Conservation (phyloP, 371 early-diverging fungal genomes). For the Zopfochytrium polystomum region DNA sequence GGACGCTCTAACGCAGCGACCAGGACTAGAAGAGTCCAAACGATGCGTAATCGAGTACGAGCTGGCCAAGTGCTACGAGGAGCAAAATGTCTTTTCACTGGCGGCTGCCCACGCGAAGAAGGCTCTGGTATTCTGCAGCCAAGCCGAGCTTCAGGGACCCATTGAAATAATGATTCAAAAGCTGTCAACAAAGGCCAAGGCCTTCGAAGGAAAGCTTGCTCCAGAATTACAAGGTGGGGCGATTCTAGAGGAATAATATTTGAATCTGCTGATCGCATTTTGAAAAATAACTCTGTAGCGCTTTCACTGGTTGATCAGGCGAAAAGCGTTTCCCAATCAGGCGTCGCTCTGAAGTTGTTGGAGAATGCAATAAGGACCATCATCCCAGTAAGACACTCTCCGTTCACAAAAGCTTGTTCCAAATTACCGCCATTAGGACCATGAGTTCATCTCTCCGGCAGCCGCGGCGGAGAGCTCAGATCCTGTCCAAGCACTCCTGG, state of each 20-base stretch:
- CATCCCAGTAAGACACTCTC: slow-evolving; percentile 3
- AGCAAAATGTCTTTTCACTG: slow-evolving; percentile 27
- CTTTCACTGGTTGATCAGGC: slow-evolving; percentile 30
- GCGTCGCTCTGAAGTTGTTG: slow-evolving; percentile 17
- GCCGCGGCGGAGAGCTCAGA: slow-evolving; percentile 2
- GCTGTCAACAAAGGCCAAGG: slow-evolving; percentile 31
- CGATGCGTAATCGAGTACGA: slow-evolving; percentile 20
- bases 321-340: slow-evolving; percentile 19
- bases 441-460: slow-evolving; percentile 22
- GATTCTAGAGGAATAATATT: neutral
- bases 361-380: slow-evolving; percentile 26
- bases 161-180: slow-evolving; percentile 25
- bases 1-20: slow-evolving; percentile 2
- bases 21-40: slow-evolving; percentile 4
- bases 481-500: slow-evolving; percentile 6
- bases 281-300: slow-evolving; percentile 6
- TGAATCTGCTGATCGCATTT: neutral
- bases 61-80: slow-evolving; percentile 27
- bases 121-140: slow-evolving; percentile 12
- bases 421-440: slow-evolving; percentile 14
- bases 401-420: neutral
- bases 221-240: slow-evolving; percentile 25
- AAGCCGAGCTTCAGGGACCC: slow-evolving; percentile 9
- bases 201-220: slow-evolving; percentile 29
- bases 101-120: slow-evolving; percentile 25